These are phyloP conservation scores for Gamarada debralockiae DNA, from an alignment of 495 filamentous ascomycete species.

Conservation along the genomic window DNA sequence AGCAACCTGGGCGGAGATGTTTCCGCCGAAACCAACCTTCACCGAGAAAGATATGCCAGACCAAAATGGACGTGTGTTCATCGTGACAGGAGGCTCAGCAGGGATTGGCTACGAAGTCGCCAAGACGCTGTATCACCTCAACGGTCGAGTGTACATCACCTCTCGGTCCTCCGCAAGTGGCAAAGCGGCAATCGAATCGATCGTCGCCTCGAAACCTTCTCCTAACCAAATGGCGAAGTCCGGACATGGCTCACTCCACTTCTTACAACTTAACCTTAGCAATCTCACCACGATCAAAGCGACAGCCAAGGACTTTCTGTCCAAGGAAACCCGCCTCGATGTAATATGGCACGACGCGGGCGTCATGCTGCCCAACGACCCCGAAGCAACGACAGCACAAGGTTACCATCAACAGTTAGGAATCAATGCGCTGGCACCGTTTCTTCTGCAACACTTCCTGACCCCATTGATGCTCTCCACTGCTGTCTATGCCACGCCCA, in stretches of 20 bases:
- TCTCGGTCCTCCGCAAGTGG: slow-evolving; percentile 36
- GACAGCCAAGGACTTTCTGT: slow-evolving; percentile 37
- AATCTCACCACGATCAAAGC: slow-evolving; percentile 47
- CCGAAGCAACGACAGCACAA: slow-evolving; percentile 27
- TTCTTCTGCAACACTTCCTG: slow-evolving; percentile 42
- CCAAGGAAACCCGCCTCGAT: slow-evolving; percentile 38
- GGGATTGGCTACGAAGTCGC: slow-evolving; percentile 33
- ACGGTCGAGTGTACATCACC: slow-evolving; percentile 47
- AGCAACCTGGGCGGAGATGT: too few species aligned
- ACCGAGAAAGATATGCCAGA: slow-evolving; percentile 8
- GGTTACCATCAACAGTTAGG: slow-evolving; percentile 38
- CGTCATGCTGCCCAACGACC: slow-evolving; percentile 29
- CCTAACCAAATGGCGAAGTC: not conserved
- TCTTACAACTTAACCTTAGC: slow-evolving; percentile 40
- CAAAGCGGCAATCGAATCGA: slow-evolving; percentile 25
- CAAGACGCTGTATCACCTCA: slow-evolving; percentile 37
- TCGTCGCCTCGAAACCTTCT: not conserved
- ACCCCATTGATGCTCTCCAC: slow-evolving; percentile 37
- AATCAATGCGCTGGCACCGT: slow-evolving; percentile 34
- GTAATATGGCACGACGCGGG: slow-evolving; percentile 55
- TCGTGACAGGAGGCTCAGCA: slow-evolving; percentile 17
- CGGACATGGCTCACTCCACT: slow-evolving; percentile 34
- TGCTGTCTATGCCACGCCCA: slow-evolving; percentile 13
- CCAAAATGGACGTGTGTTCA: slow-evolving; percentile 8
- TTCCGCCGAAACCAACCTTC: slow-evolving; percentile 7